Evolutionary conservation across 176 grass and related monocot species (phyloP).

Genomic region (Zizania latifolia): DNA sequence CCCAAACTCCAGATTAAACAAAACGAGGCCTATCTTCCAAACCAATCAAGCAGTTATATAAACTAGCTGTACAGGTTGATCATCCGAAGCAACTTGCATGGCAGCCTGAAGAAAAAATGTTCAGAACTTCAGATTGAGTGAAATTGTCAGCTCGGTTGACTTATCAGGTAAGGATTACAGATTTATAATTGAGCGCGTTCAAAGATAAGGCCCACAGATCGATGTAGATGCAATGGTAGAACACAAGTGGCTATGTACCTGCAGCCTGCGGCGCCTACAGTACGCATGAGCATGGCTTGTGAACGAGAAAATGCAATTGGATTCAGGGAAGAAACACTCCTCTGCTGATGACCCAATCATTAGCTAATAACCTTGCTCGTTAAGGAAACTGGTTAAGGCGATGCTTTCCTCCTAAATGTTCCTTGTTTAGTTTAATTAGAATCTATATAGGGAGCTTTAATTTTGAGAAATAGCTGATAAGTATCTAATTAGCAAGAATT

Average conservation of each 20-base stretch:
- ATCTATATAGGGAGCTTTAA: too few species aligned
- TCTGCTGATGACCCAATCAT: conserved; percentile 45
- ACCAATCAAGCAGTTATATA: conserved; percentile 7
- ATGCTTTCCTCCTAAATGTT: conserved; percentile 5
- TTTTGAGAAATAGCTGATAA: too few species aligned
- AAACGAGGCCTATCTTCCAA: not conserved
- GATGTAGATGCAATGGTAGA: conserved; percentile 18
- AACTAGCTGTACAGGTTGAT: not conserved
- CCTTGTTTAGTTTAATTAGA: too few species aligned
- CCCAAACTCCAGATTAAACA: conserved; percentile 4
- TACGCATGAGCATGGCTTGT: conserved; percentile 9
- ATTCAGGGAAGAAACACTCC: conserved; percentile 6
- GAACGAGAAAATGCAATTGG: conserved; percentile 3
- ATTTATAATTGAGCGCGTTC: not conserved
- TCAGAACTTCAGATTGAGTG: conserved; percentile 32
- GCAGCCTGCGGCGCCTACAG: not conserved
- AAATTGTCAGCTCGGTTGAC: conserved; percentile 13
- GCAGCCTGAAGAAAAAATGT: too few species aligned
- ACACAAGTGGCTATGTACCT: conserved; percentile 29
- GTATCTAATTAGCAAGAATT: too few species aligned
- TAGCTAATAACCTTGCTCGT: conserved; percentile 23
- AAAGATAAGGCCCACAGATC: conserved; percentile 36
- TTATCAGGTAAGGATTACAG: conserved; percentile 8
- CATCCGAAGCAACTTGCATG: too few species aligned
- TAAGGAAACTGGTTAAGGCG: not conserved